Conservation (phyloP, 2,329 filamentous ascomycete species). For the Aspergillus fischeri region DNA sequence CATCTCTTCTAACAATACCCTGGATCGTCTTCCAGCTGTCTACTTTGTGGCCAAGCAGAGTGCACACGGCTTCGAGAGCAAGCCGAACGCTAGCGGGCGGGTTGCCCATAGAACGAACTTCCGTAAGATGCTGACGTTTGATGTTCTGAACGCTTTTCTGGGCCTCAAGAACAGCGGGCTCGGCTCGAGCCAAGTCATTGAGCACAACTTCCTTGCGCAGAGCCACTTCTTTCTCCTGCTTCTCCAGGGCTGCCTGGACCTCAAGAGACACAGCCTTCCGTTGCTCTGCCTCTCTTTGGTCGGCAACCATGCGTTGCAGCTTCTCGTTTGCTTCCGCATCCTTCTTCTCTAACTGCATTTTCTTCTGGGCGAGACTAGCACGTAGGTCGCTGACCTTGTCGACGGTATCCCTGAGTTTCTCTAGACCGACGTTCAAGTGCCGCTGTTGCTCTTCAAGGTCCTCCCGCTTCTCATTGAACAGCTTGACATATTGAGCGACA, state of each 20-base stretch:
- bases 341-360: slow-evolving; percentile 86
- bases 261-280: slow-evolving; percentile 83
- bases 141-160: slow-evolving; percentile 98
- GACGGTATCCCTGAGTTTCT: slow-evolving; percentile 94
- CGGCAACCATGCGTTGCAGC: slow-evolving; percentile 91
- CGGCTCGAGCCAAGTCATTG: slow-evolving; percentile 80
- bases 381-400: slow-evolving; percentile 94
- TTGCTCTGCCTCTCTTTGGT: slow-evolving; percentile 91
- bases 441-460: slow-evolving; percentile 98
- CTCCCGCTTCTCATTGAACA: slow-evolving; percentile 97
- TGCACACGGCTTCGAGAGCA: slow-evolving; percentile 93
- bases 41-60: slow-evolving; percentile 83
- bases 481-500: slow-evolving; percentile 91
- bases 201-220: slow-evolving; percentile 78
- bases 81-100: slow-evolving; percentile 87
- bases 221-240: slow-evolving; percentile 84
- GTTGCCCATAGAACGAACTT: slow-evolving; percentile 95
- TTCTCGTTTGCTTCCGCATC: slow-evolving; percentile 96
- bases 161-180: slow-evolving; percentile 88
- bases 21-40: slow-evolving; percentile 90
- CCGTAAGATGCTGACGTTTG: slow-evolving; percentile 92
- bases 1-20: slow-evolving; percentile 80
- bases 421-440: slow-evolving; percentile 94
- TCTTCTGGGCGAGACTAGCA: slow-evolving; percentile 88
- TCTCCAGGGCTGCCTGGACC: slow-evolving; percentile 80